Base-by-base conservation (phyloP, 495 filamentous ascomycete genomes). In the Tuber borchii region DNA sequence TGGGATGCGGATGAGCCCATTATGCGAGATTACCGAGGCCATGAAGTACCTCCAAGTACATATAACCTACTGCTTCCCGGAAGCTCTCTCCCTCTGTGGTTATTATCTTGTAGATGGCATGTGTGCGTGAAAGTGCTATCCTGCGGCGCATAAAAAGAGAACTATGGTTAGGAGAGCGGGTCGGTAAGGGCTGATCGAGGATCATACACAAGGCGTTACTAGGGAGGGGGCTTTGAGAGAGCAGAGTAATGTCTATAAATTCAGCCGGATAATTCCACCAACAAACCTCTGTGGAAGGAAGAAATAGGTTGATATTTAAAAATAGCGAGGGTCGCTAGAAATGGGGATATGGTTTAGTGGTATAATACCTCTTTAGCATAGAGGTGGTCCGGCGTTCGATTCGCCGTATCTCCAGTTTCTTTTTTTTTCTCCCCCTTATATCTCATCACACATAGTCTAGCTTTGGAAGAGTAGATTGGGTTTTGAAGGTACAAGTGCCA, bases 371-470 rank as follows among this genome's bases (percentile, higher is more conserved):
- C 82, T 83, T 83, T 83, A 83, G 82, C 82, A 83, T 84, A 84
- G 83, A 84, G 82, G 83, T 75, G 83, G 83, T 84, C 83, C 79
- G 83, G 83, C 83, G 83, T 84, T 84, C 83, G 83, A 84, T 84
- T 83, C 83, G 78, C 81, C 83, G 81, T 79, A 74, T 83, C 81
- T 84, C 83, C 83, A 84, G 44, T 70, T 26, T 3, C 26, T 26
- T 26, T 22, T 22, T 51, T 51, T 51, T 7, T 56, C 5, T 0
- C 17, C 5, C 17, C 6, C 17, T n/a, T 56, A n/a, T n/a, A n/a
- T n/a, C n/a, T n/a, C n/a, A n/a, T n/a, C n/a, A n/a, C n/a, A n/a
- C n/a, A n/a, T n/a, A n/a, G n/a, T n/a, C n/a, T n/a, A n/a, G n/a
- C n/a, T n/a, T n/a, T n/a, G n/a, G n/a, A n/a, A n/a, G n/a, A n/a